These are phyloP conservation scores for Favolaschia claudopus DNA, from an alignment of 768 basidiomycete genomes.

Conservation along the genomic window DNA sequence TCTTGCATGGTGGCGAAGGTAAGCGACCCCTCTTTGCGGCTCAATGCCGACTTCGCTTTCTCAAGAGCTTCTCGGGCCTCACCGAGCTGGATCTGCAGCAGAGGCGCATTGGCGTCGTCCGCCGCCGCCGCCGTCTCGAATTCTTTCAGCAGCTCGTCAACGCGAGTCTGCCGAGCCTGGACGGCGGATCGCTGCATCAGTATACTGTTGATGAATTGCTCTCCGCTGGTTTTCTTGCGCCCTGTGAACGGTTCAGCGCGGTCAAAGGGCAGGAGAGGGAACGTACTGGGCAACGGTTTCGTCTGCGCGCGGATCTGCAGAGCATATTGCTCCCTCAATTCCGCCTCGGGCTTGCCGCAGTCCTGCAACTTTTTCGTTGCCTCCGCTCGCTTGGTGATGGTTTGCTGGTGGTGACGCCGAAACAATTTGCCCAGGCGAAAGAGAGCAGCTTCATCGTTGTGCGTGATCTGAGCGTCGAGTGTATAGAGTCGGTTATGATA, in stretches of 20 bases:
- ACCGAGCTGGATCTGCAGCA: neutral
- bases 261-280: too few relatives aligned
- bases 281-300: neutral
- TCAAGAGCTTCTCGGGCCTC: neutral
- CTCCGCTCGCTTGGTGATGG: slow-evolving; percentile 4
- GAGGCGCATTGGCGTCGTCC: neutral
- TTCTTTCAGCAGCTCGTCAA: neutral
- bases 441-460: slow-evolving; percentile 21
- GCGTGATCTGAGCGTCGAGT: slow-evolving; percentile 33
- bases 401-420: neutral
- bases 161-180: neutral
- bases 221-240: neutral
- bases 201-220: neutral
- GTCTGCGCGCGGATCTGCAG: slow-evolving; percentile 7
- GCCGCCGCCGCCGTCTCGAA: neutral
- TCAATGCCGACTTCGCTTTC: neutral
- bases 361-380: neutral
- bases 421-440: slow-evolving; percentile 22
- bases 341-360: neutral
- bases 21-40: slow-evolving; percentile 9
- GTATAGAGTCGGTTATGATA: slow-evolving; percentile 35
- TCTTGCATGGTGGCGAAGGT: slow-evolving; percentile 3
- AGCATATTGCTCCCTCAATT: neutral
- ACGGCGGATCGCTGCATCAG: neutral
- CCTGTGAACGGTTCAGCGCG: neutral